These are phyloP conservation scores for Cornus florida DNA, from an alignment of 148 eudicot species.

Conservation along the genomic window DNA sequence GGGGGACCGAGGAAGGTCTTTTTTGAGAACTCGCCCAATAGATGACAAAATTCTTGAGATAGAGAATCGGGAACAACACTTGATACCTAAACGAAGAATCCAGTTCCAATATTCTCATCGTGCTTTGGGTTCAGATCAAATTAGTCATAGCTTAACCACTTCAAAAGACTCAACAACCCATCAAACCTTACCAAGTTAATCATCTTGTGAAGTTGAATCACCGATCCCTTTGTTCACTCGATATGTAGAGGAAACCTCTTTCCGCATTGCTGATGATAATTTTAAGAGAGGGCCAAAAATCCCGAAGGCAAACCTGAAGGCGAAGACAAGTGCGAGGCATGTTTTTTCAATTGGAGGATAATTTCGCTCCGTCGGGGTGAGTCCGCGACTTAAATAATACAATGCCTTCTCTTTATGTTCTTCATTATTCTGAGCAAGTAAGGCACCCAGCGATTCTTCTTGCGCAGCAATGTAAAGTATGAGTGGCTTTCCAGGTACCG, in stretches of 20 bases:
- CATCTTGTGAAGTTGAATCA: slow-evolving; percentile 59
- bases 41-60: slow-evolving; percentile 65
- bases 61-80: slow-evolving; percentile 49
- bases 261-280: slow-evolving; percentile 53
- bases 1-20: slow-evolving; percentile 25
- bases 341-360: no score
- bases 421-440: no score
- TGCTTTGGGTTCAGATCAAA: slow-evolving; percentile 45
- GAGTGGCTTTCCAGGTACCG: no score
- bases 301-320: no score
- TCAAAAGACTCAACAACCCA: slow-evolving; percentile 54
- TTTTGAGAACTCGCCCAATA: slow-evolving; percentile 13
- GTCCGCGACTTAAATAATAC: no score
- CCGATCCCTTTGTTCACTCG: slow-evolving; percentile 32
- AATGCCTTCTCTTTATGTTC: no score
- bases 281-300: slow-evolving; percentile 24
- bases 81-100: slow-evolving; percentile 34
- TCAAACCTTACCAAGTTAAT: slow-evolving; percentile 47
- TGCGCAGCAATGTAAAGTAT: no score
- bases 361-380: no score
- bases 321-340: no score
- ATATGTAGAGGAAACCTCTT: slow-evolving; percentile 44
- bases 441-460: no score
- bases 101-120: slow-evolving; percentile 35
- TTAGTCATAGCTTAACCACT: slow-evolving; percentile 18